These are phyloP conservation scores for Uronychia binucleata DNA, from an alignment of 73 alveolate genomes.

Conservation along the genomic window DNA sequence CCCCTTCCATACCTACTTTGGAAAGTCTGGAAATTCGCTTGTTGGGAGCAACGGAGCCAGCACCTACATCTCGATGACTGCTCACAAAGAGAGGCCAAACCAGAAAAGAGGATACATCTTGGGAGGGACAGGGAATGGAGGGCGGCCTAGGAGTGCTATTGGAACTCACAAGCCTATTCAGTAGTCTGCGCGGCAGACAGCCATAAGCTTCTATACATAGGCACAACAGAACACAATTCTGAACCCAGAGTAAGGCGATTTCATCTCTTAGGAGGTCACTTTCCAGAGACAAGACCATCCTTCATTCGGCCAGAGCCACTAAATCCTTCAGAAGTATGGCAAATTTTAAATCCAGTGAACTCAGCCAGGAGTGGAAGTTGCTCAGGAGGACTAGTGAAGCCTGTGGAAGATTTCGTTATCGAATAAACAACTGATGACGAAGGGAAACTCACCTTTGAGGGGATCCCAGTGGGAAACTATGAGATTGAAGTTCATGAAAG, in stretches of 20 bases:
- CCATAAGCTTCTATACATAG: neutral
- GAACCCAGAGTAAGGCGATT: neutral
- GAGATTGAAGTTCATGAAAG: slow-evolving; percentile 33
- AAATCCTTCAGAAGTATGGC: neutral
- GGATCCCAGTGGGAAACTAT: slow-evolving; percentile 20
- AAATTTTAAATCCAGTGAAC: neutral
- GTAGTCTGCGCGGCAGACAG: too few species aligned
- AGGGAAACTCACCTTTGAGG: slow-evolving; percentile 1
- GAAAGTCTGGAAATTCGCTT: too few species aligned
- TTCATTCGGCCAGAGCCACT: neutral
- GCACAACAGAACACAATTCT: neutral
- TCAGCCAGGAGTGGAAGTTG: neutral
- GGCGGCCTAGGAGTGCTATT: neutral
- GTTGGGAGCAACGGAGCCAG: neutral
- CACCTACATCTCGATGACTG: neutral
- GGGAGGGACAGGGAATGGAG: neutral
- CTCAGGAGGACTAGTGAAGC: neutral
- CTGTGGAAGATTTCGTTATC: neutral
- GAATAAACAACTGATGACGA: slow-evolving; percentile 1
- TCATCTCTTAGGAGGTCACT: neutral
- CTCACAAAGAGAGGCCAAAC: neutral
- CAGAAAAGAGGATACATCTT: neutral
- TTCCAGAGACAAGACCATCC: neutral
- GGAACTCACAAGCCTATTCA: neutral
- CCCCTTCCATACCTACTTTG: neutral